Percentiles rank a stretch among this genome's conserved stretches.
phyloP scores from a whole-genome alignment of 1,284 basidiomycete genomes.

The Ganoderma lucidum region DNA sequence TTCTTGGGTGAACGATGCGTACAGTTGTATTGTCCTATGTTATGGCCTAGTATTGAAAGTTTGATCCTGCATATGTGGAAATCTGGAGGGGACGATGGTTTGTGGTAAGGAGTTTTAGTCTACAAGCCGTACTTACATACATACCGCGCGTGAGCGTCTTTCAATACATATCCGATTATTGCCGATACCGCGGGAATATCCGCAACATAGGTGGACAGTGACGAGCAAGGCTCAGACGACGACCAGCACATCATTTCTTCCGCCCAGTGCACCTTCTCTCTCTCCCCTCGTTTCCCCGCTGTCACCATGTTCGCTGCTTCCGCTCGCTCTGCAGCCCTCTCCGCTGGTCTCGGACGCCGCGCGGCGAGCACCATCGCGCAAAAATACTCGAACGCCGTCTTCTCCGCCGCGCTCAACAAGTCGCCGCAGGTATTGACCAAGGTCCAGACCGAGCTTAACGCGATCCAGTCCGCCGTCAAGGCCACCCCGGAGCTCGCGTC shows the following conservation, averaged over 20 bases:
- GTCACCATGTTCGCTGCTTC: constrained; percentile 51
- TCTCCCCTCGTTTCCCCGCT: constrained; percentile 1
- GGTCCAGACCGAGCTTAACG: constrained; percentile 84
- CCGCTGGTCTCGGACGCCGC: constrained; percentile 63
- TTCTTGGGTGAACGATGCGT: not conserved
- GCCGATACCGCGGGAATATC: constrained; percentile 32
- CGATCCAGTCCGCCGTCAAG: constrained; percentile 73
- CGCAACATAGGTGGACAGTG: constrained; percentile 30
- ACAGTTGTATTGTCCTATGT: no score
- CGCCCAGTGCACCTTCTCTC: constrained; percentile 18
- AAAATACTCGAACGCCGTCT: constrained; percentile 97
- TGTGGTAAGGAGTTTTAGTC: no score
- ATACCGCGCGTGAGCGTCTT: no score
- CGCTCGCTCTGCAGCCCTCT: constrained; percentile 51
- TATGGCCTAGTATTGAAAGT: no score
- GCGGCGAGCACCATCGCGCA: constrained; percentile 77
- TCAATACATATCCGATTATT: constrained; percentile 15
- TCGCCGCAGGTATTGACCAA: constrained; percentile 82
- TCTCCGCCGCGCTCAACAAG: constrained; percentile 90
- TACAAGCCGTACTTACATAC: no score
- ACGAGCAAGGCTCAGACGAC: constrained; percentile 27
- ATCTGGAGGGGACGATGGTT: no score
- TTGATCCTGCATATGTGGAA: no score
- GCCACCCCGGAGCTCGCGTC: constrained; percentile 67
- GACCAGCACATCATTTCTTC: constrained; percentile 22